Conservation (phyloP, 306 rosid species). For the Parietaria judaica region DNA sequence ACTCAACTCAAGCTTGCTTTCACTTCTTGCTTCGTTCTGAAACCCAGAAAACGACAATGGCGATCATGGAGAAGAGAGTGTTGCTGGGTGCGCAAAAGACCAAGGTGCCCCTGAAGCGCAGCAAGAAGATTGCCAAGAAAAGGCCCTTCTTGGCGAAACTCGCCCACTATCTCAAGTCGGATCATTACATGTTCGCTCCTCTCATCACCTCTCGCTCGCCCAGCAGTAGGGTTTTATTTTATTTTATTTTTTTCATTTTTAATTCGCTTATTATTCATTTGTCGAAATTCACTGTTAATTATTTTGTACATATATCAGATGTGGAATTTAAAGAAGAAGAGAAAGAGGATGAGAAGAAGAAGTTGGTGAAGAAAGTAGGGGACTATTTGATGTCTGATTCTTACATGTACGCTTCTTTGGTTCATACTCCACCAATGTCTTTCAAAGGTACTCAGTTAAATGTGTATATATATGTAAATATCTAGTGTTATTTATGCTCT, state of each 20-base stretch:
- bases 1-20: too few relatives aligned
- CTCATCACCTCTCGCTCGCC: slow-evolving; percentile 21
- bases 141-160: slow-evolving; percentile 23
- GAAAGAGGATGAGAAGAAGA: slow-evolving; percentile 18
- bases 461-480: too few relatives aligned
- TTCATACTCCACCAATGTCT: slow-evolving; percentile 25
- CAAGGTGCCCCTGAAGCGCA: slow-evolving; percentile 21
- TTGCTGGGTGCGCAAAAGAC: slow-evolving; percentile 7
- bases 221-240: not conserved
- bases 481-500: too few relatives aligned
- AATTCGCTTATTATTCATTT: not conserved
- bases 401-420: slow-evolving; percentile 58
- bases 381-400: slow-evolving; percentile 50
- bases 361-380: slow-evolving; percentile 28
- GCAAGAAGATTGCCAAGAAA: slow-evolving; percentile 23
- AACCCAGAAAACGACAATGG: not conserved
- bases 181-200: slow-evolving; percentile 60
- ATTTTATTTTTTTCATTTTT: not conserved
- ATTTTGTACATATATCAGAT: slow-evolving; percentile 17
- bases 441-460: slow-evolving; percentile 25
- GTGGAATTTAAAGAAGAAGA: slow-evolving; percentile 28
- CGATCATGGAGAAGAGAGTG: not conserved
- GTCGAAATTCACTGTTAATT: not conserved
- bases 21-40: not conserved
- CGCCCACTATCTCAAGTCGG: slow-evolving; percentile 43